Base-by-base conservation (phyloP, 768 basidiomycete genomes). In the Lactifluus rugatus region DNA sequence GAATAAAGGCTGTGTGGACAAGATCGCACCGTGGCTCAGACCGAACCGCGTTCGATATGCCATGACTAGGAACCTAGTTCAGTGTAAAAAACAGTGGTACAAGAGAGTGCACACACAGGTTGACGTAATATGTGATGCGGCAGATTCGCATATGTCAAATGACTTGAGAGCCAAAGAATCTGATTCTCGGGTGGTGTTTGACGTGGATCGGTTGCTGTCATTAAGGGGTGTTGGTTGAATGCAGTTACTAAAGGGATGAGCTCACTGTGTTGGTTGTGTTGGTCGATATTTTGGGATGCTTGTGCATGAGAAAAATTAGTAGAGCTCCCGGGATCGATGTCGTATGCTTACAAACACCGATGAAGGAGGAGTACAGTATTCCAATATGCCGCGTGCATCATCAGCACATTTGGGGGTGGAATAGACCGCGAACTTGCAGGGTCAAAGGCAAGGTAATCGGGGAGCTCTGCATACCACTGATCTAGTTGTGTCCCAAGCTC, bases 301-400 rank as follows among this genome's bases (percentile, higher is more conserved):
- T 46, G 37, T 42, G 19, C 3, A 49, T 16, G 39, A 1, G n/a
- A 21, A 11, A 32, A 7, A 21, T 56, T n/a, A 56, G 21, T 39
- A 25, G 3, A 17, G 26, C 26, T 48, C 17, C 3, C 2, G 5
- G 39, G 17, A 8, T 10, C 16, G 37, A 13, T 11, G 26, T 26
- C 16, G 44, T 17, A 16, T 25, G 77, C 88, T 76, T 69, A 89
- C 88, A 89, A 91, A 16, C 85, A 87, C 52, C 89, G 78, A 69
- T 90, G 80, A 39, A 90, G 74, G 37, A 91, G 72, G 13, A 91
- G 73, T 5, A 90, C 83, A 17, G 85, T 77, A 7, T 80, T 81
- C 81, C 86, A 87, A 67, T 91, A 90, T 61, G 86, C 77, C 56
- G 87, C 76, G 63, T 91, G 85, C 42, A 90, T 71, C 47, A 81